Base-by-base conservation (phyloP, 768 basidiomycete species). In the Mycena haematopus region DNA sequence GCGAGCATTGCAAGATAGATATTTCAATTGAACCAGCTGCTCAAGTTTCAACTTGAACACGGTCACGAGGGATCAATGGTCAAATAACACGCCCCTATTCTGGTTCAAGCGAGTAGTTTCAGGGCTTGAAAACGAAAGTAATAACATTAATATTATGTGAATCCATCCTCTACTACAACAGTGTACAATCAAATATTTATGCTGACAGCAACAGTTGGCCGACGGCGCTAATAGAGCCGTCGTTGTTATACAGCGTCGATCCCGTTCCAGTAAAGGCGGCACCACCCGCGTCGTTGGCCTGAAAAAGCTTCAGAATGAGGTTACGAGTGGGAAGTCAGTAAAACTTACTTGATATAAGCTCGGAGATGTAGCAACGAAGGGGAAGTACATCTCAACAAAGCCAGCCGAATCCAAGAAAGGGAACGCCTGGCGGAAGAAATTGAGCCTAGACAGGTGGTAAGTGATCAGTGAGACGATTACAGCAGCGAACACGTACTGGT, bases 321-420 rank as follows among this genome's bases (percentile, higher is more conserved):
- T n/a, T n/a, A n/a, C n/a, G n/a, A n/a, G n/a, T n/a, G n/a, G n/a
- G n/a, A n/a, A n/a, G n/a, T n/a, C n/a, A n/a, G n/a, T n/a, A n/a
- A n/a, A n/a, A n/a, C n/a, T n/a, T n/a, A n/a, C n/a, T n/a, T n/a
- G n/a, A n/a, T n/a, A n/a, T n/a, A n/a, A 33, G 29, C 27, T 49
- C 29, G 49, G 49, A 6, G 49, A 33, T 29, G 49, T 51, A 6
- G 49, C 49, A 3, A 33, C 49, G 49, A 51, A 51, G 0, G 49
- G 31, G 49, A 51, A 51, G 49, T 51, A 51, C 49, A 51, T 51
- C 29, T 17, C 7, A 31, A 51, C 49, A 33, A 31, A 51, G n/a
- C 29, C 11, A 33, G 49, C 49, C 1, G 29, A 10, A 21, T 51
- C 49, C 19, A 51, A 10, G 17, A 31, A 51, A 7, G 49, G 13